Conservation (phyloP, 164 flowering plant genomes). For the Dillenia turbinata region DNA sequence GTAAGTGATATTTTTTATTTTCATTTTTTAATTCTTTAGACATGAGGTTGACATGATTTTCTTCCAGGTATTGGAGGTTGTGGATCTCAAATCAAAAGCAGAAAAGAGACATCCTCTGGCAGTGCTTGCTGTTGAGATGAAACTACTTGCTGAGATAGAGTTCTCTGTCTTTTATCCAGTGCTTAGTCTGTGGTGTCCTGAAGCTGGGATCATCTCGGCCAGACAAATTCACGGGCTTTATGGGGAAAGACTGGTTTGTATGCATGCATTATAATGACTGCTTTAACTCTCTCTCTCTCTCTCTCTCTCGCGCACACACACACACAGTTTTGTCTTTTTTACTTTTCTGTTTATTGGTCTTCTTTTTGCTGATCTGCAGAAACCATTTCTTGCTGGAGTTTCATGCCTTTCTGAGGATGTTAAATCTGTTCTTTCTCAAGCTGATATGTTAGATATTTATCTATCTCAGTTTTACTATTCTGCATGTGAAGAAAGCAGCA, state of each 20-base stretch:
- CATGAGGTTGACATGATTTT: conserved; percentile 2
- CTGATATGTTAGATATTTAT: conserved; percentile 49
- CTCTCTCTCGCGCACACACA: background rate
- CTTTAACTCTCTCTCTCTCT: background rate
- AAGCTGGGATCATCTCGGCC: conserved; percentile 48
- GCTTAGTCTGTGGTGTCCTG: conserved; percentile 52
- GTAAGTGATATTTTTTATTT: conserved; percentile 29
- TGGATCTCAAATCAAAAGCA: conserved; percentile 33
- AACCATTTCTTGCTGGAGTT: conserved; percentile 55
- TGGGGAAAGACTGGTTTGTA: conserved; percentile 72
- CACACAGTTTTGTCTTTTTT: too few species aligned
- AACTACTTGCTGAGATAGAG: conserved; percentile 55
- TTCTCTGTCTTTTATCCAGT: conserved; percentile 48
- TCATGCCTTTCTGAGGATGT: conserved; percentile 63
- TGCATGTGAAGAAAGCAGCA: conserved; percentile 25
- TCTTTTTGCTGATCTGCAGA: conserved; percentile 31
- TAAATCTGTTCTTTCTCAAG: conserved; percentile 64
- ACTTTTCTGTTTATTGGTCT: conserved; percentile 1
- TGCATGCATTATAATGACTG: background rate
- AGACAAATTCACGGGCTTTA: conserved; percentile 47
- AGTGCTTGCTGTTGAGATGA: conserved; percentile 64
- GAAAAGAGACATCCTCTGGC: conserved; percentile 52
- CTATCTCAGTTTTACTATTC: conserved; percentile 38
- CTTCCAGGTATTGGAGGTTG: conserved; percentile 33
- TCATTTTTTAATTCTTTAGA: background rate